Evolutionary conservation across 1,284 basidiomycete species (phyloP), one percentile per base, ranked within the genome.

Genomic region (Exobasidium rhododendri): DNA sequence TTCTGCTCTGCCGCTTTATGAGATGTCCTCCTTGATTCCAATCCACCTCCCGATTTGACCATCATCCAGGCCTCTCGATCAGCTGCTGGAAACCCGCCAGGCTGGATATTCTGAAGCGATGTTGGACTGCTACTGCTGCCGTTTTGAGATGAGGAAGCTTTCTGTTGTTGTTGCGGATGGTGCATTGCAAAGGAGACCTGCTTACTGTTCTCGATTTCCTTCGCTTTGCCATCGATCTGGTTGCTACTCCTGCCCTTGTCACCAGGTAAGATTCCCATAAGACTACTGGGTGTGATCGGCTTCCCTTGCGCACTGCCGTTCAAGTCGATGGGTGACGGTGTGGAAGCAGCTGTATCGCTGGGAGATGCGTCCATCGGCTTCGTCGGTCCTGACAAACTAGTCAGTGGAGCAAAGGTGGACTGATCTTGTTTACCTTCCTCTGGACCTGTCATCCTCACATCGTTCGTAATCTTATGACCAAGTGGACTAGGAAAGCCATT

Each of bases 1-100:
- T 96, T 94, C 80, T 98, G 94, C 81, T 98, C 94, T 0, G 94
- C 94, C 0, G 89, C 91, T 81, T 97, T 97, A 82, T 98, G 94
- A 0, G 92, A 94, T 0, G 90, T 90, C 77, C 92, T 92, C 61
- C 89, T 86, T n/a, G 85, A 78, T 51, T 82, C 82, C 14, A 78
- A 57, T 0, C 71, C 71, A 24, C 57, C 61, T 22, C 69, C 66
- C 0, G 67, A 62, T 28, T 69, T 70, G 55, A 68, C 58, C 10
- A 61, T 47, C 60, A 73, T 57, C 74, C 74, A 78, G 1, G 69
- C 65, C 43, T 70, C 66, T 24, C 71, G 65, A 14, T 75, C 74
- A 11, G 65, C 66, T 14, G 64, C 60, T 17, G 70, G 66, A 0
- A 74, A 54, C 0, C 67, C 69, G 4, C 69, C 63, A 0, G 73